Conservation (phyloP, 2,329 filamentous ascomycete species). For the Alternaria sp. region DNA sequence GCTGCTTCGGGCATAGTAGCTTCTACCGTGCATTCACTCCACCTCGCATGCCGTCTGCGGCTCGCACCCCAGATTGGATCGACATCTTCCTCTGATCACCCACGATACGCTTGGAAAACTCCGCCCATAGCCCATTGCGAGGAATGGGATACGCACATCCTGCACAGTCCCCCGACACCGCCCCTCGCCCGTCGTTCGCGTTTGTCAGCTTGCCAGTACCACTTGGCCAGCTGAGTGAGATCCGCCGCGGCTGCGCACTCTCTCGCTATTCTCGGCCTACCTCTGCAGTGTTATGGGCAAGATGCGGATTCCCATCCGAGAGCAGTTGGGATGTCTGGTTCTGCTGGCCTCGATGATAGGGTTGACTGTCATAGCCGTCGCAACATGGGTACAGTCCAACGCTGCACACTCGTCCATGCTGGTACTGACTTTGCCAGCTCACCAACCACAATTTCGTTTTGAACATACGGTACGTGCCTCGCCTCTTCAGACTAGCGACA, state of each 20-base stretch:
- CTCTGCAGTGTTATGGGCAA: constrained; percentile 46
- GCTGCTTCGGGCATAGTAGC: constrained; percentile 30
- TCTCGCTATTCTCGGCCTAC: constrained; percentile 7
- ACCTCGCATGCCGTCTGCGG: constrained; percentile 15
- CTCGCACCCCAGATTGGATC: constrained; percentile 15
- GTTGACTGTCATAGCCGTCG: constrained; percentile 80
- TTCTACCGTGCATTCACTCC: constrained; percentile 26
- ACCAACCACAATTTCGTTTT: constrained; percentile 70
- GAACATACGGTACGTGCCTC: constrained; percentile 56
- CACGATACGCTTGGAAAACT: constrained; percentile 8
- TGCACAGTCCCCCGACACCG: constrained; percentile 20
- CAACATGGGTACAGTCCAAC: constrained; percentile 63
- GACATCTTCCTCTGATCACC: constrained; percentile 15
- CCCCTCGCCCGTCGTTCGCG: constrained; percentile 16
- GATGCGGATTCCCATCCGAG: constrained; percentile 87
- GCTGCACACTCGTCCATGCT: background rate
- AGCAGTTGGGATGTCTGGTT: constrained; percentile 84
- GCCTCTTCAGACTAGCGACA: no score
- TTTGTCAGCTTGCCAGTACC: constrained; percentile 26
- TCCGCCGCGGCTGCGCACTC: constrained; percentile 4
- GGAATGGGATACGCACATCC: constrained; percentile 40
- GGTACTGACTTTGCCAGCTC: constrained; percentile 51
- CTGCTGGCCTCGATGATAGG: constrained; percentile 76
- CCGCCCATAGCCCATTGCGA: constrained; percentile 14
- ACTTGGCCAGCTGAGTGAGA: background rate